A percentile compares a stretch with the other conserved stretches of the same genome.
These are phyloP conservation scores for Colletotrichum spinosum DNA, from an alignment of 2,329 filamentous ascomycete species.

Conservation along the genomic window DNA sequence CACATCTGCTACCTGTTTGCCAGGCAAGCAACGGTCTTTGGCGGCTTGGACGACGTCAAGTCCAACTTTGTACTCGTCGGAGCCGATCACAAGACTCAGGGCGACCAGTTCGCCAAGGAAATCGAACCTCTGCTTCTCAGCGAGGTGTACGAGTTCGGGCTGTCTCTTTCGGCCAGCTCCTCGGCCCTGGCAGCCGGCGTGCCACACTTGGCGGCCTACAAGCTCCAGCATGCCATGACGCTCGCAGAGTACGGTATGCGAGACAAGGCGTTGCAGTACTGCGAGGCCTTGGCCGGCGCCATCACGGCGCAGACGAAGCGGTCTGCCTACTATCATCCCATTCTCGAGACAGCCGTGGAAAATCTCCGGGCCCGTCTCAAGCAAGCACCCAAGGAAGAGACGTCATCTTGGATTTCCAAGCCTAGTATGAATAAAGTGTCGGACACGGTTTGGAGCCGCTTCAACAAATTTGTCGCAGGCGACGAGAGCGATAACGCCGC, in stretches of 20 bases:
- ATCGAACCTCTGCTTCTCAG: constrained; percentile 92
- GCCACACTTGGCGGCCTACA: constrained; percentile 91
- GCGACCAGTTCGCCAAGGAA: constrained; percentile 80
- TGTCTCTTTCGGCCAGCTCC: constrained; percentile 72
- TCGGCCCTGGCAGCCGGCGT: constrained; percentile 65
- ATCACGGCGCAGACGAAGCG: constrained; percentile 85
- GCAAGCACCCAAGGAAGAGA: constrained; percentile 84
- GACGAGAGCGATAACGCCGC: constrained; percentile 80
- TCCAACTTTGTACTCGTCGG: constrained; percentile 87
- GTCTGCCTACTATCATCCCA: constrained; percentile 86
- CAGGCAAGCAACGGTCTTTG: constrained; percentile 75
- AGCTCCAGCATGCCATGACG: constrained; percentile 86
- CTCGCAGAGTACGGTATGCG: constrained; percentile 87
- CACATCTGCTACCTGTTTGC: constrained; percentile 96
- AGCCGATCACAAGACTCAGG: constrained; percentile 79
- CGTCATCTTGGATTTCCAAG: constrained; percentile 91
- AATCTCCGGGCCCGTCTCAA: constrained; percentile 86
- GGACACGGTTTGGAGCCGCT: constrained; percentile 88
- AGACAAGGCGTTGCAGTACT: constrained; percentile 90
- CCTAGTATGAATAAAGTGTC: constrained; percentile 97
- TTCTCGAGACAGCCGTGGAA: constrained; percentile 81
- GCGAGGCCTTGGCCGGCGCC: constrained; percentile 81
- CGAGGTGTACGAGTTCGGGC: constrained; percentile 93
- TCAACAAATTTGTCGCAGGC: constrained; percentile 96
- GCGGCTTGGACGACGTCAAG: constrained; percentile 84